Evolutionary conservation across 2,329 filamentous ascomycete species (phyloP), one percentile per base, ranked within the genome.

Genomic region (Talaromyces marneffei): DNA sequence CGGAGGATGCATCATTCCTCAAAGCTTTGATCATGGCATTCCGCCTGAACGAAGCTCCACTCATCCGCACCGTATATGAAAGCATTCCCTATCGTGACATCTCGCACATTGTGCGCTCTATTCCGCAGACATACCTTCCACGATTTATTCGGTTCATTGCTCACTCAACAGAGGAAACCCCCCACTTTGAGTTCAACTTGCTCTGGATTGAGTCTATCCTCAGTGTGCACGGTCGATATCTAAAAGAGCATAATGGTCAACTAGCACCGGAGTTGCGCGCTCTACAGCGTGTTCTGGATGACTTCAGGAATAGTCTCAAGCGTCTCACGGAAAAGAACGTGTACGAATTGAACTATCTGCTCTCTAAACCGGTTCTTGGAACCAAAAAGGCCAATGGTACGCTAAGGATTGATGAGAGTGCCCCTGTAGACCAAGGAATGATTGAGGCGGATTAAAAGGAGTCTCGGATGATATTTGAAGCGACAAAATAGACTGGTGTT

Each of bases 21-120:
- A 96, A 94, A 77, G 93, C 94, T 0, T 80, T 99, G 5, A 87
- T 97, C 65, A 99, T 99, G 94, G 89, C 92, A 1, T 99, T 99
- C 82, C 89, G 95, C 5, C 86, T 99, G 62, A 97, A 96, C 77
- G 91, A 96, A 74, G 83, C 86, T 4, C 85, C 87, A 23, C 82
- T 99, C 52, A 86, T 97, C 64, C 89, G 89, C 68, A 86, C 87
- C 59, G 90, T 97, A 18, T 97, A 96, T 77, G 88, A 95, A 75
- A 84, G 85, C 2, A 88, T 93, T 25, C 92, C 94, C 1, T 81
- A 88, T 44, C 75, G 80, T 2, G 88, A 93, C 66, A 89, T 97
- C 52, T 71, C 84, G 0, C 84, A 96, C 8, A 87, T 96, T 0
- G 90, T 96, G 25, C 86, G 85, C 57, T 85, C 89, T 33, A 78